Conservation (phyloP, 2,329 filamentous ascomycete genomes). For the Pseudomassariella vexata region DNA sequence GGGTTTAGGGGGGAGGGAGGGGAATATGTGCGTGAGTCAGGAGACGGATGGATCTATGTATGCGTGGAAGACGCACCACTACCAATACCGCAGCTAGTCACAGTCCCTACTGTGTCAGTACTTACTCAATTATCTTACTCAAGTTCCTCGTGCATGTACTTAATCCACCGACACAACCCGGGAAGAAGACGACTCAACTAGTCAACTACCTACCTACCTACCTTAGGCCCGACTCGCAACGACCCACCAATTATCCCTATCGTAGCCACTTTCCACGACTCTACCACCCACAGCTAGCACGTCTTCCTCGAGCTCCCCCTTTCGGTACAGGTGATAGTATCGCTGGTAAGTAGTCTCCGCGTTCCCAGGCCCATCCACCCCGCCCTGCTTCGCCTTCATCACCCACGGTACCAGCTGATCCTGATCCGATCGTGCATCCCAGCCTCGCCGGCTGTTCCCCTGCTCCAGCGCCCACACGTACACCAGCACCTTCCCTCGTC, state of each 20-base stretch:
- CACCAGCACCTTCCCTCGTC: slow-evolving; percentile 65
- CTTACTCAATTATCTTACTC: too few relatives aligned
- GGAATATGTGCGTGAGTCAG: too few relatives aligned
- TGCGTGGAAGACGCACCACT: too few relatives aligned
- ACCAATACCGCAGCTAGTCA: too few relatives aligned
- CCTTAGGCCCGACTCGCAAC: slow-evolving; percentile 42
- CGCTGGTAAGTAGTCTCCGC: slow-evolving; percentile 64
- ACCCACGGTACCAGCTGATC: slow-evolving; percentile 98
- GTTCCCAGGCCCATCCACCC: neutral
- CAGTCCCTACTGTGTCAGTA: too few relatives aligned
- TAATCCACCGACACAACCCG: too few relatives aligned
- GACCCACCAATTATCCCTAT: slow-evolving; percentile 98
- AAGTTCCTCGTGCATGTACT: too few relatives aligned
- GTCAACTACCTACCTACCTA: neutral
- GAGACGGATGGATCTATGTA: too few relatives aligned
- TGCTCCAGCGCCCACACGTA: slow-evolving; percentile 98
- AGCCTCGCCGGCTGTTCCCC: slow-evolving; percentile 76
- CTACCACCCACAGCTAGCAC: slow-evolving; percentile 67
- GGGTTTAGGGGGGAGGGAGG: too few relatives aligned
- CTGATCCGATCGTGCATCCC: slow-evolving; percentile 77
- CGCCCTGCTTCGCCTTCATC: slow-evolving; percentile 37
- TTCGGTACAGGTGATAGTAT: slow-evolving; percentile 89
- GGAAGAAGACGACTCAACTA: too few relatives aligned
- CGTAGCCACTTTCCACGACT: slow-evolving; percentile 79
- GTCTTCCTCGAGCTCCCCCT: slow-evolving; percentile 81